phyloP scores from a whole-genome alignment of 805 yeast genomes.

The Candida odintsovae region DNA sequence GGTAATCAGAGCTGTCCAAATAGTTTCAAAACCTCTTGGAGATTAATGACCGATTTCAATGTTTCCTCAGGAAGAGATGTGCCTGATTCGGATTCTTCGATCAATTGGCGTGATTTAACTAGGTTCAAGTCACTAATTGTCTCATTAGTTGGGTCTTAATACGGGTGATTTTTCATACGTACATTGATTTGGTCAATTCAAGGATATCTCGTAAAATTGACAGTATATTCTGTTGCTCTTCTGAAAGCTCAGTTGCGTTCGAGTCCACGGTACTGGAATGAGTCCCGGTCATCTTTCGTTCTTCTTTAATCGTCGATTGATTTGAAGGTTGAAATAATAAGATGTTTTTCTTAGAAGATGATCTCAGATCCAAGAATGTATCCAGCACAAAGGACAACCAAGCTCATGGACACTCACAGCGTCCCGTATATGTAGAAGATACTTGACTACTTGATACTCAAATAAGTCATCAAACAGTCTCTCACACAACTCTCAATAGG shows the following conservation, averaged over 20 bases:
- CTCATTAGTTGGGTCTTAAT: neutral
- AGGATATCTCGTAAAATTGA: conserved; percentile 5
- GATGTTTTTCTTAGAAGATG: too few species aligned
- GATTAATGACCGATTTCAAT: neutral
- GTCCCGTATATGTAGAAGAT: too few species aligned
- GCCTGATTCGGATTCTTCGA: neutral
- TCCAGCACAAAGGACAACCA: too few species aligned
- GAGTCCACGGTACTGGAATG: neutral
- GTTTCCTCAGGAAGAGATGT: neutral
- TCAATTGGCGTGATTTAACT: neutral
- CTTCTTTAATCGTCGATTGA: too few species aligned
- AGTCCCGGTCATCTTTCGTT: neutral
- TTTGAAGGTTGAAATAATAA: too few species aligned
- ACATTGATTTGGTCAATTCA: conserved; percentile 5
- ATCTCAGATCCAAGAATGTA: too few species aligned
- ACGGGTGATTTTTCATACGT: neutral
- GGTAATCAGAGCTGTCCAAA: conserved; percentile 1
- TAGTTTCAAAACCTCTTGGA: conserved; percentile 4
- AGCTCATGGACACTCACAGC: too few species aligned
- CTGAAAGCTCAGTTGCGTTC: neutral
- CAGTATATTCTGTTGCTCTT: conserved; percentile 1
- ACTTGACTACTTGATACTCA: too few species aligned
- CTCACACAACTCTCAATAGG: too few species aligned
- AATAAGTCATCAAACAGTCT: too few species aligned
- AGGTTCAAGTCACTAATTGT: conserved; percentile 6